Conservation (phyloP, 2,329 filamentous ascomycete genomes). For the Fusarium sulawesiense region DNA sequence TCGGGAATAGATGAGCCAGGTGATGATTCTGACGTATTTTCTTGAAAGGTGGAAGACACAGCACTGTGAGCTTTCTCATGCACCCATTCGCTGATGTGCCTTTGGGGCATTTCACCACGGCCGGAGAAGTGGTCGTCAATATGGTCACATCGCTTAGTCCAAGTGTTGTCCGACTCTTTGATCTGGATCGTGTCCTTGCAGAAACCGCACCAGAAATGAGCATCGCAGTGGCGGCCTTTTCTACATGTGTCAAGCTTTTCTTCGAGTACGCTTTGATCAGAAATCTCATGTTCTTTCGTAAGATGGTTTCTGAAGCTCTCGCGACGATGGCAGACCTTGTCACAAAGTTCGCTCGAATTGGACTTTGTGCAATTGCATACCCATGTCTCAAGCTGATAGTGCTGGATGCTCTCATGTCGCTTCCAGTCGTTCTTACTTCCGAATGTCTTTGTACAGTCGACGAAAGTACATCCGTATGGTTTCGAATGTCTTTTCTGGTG, state of each 20-base stretch:
- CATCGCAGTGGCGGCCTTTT: constrained; percentile 72
- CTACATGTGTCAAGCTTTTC: constrained; percentile 64
- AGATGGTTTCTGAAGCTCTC: constrained; percentile 74
- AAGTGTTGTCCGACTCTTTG: constrained; percentile 58
- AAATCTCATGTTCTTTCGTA: constrained; percentile 58
- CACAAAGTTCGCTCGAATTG: constrained; percentile 58
- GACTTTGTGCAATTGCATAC: constrained; percentile 65
- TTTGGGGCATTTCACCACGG: constrained; percentile 53
- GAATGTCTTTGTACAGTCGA: constrained; percentile 76
- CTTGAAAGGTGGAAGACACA: not conserved
- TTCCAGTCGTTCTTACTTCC: constrained; percentile 98
- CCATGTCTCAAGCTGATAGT: constrained; percentile 78
- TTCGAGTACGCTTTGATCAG: constrained; percentile 51
- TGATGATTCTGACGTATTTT: not conserved
- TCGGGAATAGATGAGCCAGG: constrained; percentile 7
- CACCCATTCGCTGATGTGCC: constrained; percentile 68
- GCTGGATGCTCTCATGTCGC: constrained; percentile 85
- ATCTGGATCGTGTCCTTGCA: constrained; percentile 70
- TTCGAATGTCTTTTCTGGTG: constrained; percentile 84
- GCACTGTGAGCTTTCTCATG: constrained; percentile 44
- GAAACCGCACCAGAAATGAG: constrained; percentile 89
- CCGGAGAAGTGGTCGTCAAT: constrained; percentile 79
- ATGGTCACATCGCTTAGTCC: constrained; percentile 72
- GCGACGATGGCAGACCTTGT: constrained; percentile 66
- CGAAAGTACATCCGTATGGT: constrained; percentile 85